Conservation (phyloP, 345 rosid genomes). For the Boechera retrofracta region DNA sequence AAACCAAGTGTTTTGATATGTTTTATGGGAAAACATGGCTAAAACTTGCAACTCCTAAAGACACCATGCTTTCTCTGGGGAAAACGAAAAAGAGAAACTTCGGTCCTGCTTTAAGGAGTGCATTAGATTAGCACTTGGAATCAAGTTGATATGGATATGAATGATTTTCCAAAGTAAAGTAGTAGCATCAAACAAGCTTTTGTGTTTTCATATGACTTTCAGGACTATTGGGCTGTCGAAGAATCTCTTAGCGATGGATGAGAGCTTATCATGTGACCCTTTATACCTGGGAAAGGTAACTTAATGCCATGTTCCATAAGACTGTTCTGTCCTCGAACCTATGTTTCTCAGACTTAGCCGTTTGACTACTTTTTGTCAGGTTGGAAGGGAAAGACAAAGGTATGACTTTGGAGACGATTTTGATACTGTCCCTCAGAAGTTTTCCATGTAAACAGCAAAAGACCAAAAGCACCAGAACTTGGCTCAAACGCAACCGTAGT, state of each 20-base stretch:
- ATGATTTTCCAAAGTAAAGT: conserved; percentile 9
- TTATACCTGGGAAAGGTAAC: conserved; percentile 79
- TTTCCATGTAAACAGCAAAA: conserved; percentile 56
- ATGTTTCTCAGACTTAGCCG: conserved; percentile 27
- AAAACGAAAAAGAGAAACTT: background rate
- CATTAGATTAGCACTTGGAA: background rate
- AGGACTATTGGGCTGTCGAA: conserved; percentile 87
- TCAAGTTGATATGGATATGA: conserved; percentile 14
- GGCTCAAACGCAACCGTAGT: conserved; percentile 19
- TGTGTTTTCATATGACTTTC: conserved; percentile 30
- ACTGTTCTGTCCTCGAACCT: conserved; percentile 14
- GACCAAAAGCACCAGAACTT: conserved; percentile 4
- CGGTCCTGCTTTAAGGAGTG: background rate
- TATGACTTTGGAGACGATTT: conserved; percentile 88
- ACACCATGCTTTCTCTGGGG: background rate
- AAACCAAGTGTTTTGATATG: conserved; percentile 18
- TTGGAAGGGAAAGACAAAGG: conserved; percentile 87
- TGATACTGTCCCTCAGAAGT: conserved; percentile 88
- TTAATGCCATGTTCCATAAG: conserved; percentile 23
- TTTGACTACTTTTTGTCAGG: conserved; percentile 51
- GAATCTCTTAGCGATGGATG: conserved; percentile 83
- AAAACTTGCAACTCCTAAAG: background rate
- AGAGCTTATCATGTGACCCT: conserved; percentile 76
- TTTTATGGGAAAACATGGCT: background rate
- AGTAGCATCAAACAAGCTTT: background rate